Evolutionary conservation across 2,329 filamentous ascomycete species (phyloP), one percentile per base, ranked within the genome.

Genomic region (Helotiales sp.): DNA sequence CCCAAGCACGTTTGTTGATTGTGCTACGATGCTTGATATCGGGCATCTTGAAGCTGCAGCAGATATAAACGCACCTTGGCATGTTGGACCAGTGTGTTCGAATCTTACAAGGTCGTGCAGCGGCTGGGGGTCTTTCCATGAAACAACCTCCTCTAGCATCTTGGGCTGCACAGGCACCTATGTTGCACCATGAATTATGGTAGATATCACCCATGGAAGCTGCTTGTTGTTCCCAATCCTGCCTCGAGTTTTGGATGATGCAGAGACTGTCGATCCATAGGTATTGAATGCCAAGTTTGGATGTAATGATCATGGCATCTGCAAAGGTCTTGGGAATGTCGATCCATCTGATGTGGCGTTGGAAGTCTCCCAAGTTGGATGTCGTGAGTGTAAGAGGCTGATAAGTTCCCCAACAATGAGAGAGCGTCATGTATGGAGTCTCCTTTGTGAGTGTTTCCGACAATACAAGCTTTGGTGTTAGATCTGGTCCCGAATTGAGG

Each of bases 181-280:
- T 47, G 33, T 40, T 52, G 30, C 46, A 52, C 24, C 22, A 53
- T 10, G 57, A 36, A 4, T 55, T 52, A 2, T 36, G 29, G 30
- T 55, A 55, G 4, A 55, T 19, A 9, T 22, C 24, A 13, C 42
- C 42, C 46, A 55, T 55, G n/a, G 6, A 42, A 8, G 31, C 54
- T 15, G 54, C 31, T 42, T 55, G 44, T 22, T 29, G 13, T 17
- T 42, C 22, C 57, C 57, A 59, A 48, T 59, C 57, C 1, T 46
- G 19, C 27, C 31, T 24, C 4, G 36, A 47, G 25, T 56, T 48
- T 33, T 58, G 55, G 3, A 58, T 58, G 6, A 58, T 58, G 31
- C 55, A 58, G 2, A 58, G 42, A 27, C 38, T 48, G 12, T 58
- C 55, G 24, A 58, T 51, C 55, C 55, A 58, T 5, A 58, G 17